Evolutionary conservation across 345 rosid species (phyloP), one percentile per base, ranked within the genome.

Genomic region (Eutrema heterophyllum): DNA sequence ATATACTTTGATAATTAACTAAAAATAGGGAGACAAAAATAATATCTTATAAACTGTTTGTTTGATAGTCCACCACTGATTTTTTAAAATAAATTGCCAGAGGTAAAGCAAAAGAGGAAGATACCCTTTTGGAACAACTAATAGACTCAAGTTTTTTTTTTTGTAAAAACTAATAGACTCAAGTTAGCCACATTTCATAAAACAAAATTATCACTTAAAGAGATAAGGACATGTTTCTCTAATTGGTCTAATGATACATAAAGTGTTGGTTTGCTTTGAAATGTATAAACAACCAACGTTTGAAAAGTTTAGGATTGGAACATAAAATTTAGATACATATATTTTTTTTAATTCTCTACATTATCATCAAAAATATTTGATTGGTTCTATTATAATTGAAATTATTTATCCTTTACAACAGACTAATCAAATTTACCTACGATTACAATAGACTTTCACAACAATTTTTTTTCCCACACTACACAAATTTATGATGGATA

Each of bases 71-170:
- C 54, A 49, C 56, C 45, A 18, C 33, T 49, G 6, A 11, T 2
- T 21, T 18, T 18, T 65, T 21, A 6, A 11, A 33, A 48, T 6
- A 16, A 18, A 18, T 33, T 33, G 71, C 61, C 16, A 67, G 71
- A 67, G 61, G 71, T 67, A 52, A 67, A 67, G 39, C 71, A 39
- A 67, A 52, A 67, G 29, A 38, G 50, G 71, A 67, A 67, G 51
- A 67, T 67, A 67, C 61, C 72, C 40, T 52, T 67, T 67, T 40
- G 51, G 15, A 5, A 6, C 39, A 55, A 55, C 13, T 30, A 67
- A 67, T 36, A 51, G 59, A 67, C 71, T 67, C 38, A 5, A 21
- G 21, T 21, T 21, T n/a, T n/a, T 18, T 18, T 18, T 18, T 18
- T 18, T 18, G 0, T 18, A 18, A 0, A 18, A 18, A 0, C 21